A percentile compares a stretch with the other conserved stretches of the same genome.
phyloP scores from a whole-genome alignment of 2,329 filamentous ascomycete species.

The Monosporascus cannonballus region DNA sequence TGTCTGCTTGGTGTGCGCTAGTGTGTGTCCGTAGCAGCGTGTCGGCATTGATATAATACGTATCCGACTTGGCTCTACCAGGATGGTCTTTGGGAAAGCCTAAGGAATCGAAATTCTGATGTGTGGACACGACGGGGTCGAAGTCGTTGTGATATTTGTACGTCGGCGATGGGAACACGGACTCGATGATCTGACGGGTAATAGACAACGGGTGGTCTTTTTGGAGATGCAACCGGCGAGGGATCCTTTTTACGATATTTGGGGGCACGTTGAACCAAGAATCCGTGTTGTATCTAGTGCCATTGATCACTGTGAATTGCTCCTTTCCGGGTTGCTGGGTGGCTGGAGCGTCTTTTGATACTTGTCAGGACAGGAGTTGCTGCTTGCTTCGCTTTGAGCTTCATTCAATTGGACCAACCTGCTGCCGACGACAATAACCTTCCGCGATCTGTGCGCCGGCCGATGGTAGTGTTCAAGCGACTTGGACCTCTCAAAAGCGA shows the following conservation, averaged over 20 bases:
- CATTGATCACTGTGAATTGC: slow-evolving; percentile 51
- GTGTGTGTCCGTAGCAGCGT: slow-evolving; percentile 91
- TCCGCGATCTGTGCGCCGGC: slow-evolving; percentile 8
- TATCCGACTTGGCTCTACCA: slow-evolving; percentile 81
- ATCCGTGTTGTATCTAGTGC: slow-evolving; percentile 61
- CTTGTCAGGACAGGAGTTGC: slow-evolving; percentile 10
- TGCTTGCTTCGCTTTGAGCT: background rate
- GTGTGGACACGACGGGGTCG: slow-evolving; percentile 75
- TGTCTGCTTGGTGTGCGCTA: slow-evolving; percentile 82
- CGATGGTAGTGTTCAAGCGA: slow-evolving; percentile 2
- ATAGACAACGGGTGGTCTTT: slow-evolving; percentile 85
- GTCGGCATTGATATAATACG: slow-evolving; percentile 84
- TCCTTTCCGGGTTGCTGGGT: slow-evolving; percentile 18
- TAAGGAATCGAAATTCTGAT: slow-evolving; percentile 94
- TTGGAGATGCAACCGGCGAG: slow-evolving; percentile 81
- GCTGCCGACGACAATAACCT: slow-evolving; percentile 11
- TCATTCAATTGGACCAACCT: slow-evolving; percentile 16
- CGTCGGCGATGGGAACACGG: slow-evolving; percentile 67
- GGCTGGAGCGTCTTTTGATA: slow-evolving; percentile 3
- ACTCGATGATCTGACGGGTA: slow-evolving; percentile 87
- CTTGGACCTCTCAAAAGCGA: slow-evolving; percentile 6
- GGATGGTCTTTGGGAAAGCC: slow-evolving; percentile 86
- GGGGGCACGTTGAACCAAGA: slow-evolving; percentile 78
- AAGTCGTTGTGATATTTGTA: slow-evolving; percentile 75
- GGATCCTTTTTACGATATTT: slow-evolving; percentile 68